Evolutionary conservation across 2,329 filamentous ascomycete species (phyloP).

Genomic region (Xylariales sp.): DNA sequence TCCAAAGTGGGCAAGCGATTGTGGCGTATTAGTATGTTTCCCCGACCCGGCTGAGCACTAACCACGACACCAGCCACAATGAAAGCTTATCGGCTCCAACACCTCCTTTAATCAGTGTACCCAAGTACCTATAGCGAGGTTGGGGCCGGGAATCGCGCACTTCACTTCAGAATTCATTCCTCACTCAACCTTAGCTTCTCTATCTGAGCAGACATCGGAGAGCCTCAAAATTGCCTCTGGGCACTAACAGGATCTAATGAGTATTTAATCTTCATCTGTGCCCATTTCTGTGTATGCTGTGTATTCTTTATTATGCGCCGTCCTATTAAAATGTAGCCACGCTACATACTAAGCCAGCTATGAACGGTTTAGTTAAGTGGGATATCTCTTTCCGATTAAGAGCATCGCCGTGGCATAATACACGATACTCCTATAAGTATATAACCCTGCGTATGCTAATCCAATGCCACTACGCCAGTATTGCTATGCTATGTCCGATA

Average conservation of each 20-base stretch:
- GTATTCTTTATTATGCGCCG: not conserved
- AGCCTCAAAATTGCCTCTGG: slow-evolving; percentile 3
- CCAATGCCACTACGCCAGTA: slow-evolving; percentile 27
- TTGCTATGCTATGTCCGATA: slow-evolving; percentile 34
- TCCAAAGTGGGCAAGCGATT: slow-evolving; percentile 42
- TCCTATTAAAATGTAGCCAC: not conserved
- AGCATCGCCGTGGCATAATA: slow-evolving; percentile 20
- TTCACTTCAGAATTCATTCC: not conserved
- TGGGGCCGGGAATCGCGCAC: not conserved
- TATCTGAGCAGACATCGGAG: not conserved
- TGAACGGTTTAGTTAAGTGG: not conserved
- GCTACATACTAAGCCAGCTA: not conserved
- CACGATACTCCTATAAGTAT: slow-evolving; percentile 24
- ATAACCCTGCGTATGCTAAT: slow-evolving; percentile 34
- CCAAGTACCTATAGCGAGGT: not conserved
- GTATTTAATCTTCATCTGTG: not conserved
- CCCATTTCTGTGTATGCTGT: not conserved
- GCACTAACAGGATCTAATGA: not conserved
- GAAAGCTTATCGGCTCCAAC: not conserved
- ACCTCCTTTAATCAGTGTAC: not conserved
- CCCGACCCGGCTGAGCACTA: slow-evolving; percentile 27
- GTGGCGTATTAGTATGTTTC: slow-evolving; percentile 32
- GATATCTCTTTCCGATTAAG: slow-evolving; percentile 10
- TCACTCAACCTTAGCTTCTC: not conserved
- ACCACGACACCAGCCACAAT: slow-evolving; percentile 33